Evolutionary conservation across 805 yeast species (phyloP), one percentile per base, ranked within the genome.

Genomic region (Yamadazyma sp.): DNA sequence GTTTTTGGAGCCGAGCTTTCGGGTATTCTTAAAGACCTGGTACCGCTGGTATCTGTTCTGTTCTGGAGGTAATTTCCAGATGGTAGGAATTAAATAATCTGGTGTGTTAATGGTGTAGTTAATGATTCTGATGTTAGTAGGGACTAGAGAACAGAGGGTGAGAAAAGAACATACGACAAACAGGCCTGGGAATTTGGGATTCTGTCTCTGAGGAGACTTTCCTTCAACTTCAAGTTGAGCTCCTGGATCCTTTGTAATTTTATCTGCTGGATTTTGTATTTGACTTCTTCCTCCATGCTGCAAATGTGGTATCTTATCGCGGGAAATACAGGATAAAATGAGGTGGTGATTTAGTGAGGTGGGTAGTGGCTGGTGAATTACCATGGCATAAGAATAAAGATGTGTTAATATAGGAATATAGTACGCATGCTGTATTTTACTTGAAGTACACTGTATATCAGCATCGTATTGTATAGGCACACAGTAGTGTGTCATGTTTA

Each of bases 171-270:
- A 30, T 69, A 58, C 37, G 71, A 58, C 24, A 73, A 59, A 6
- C 80, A 74, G 6, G 84, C 83, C 49, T 75, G 75, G 4, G 86
- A 78, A 6, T 84, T 81, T 21, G 80, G 77, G 2, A 80, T 77
- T 43, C 89, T 63, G 9, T 81, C 80, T 37, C 75, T 60, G 3
- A 70, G 53, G 25, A 84, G 53, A 28, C 77, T 72, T 19, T 70
- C 70, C 46, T 70, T 72, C 24, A 83, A 56, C 43, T 75, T 75
- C 3, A 57, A 52, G 48, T 80, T 82, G 21, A 80, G 64, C 48
- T 80, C 81, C 33, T 68, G 71, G 22, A 80, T 71, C 48, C 90
- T 67, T 50, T 75, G 78, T 30, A 83, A 61, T 55, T 82, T 83
- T 41, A 83, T 59, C 32, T 64, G 62, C 42, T 77, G 68, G 18